Conservation (phyloP, 768 basidiomycete species). For the Chalciporus sphaerocephalus region DNA sequence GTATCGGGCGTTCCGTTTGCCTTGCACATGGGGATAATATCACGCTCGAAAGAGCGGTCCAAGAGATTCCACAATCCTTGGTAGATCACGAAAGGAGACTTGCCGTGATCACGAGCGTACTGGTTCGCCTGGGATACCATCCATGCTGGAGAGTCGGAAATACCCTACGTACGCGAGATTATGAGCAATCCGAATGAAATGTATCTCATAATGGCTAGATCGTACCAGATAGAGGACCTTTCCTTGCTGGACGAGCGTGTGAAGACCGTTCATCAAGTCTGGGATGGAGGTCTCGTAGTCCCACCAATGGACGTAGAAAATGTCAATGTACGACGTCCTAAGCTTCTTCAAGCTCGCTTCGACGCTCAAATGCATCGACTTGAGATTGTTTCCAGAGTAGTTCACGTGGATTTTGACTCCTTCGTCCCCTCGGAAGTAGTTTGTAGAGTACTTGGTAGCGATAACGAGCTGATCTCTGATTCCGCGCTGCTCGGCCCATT, state of each 20-base stretch:
- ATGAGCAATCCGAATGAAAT: not conserved
- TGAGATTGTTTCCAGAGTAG: constrained; percentile 47
- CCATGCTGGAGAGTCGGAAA: constrained; percentile 38
- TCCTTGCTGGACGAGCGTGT: constrained; percentile 34
- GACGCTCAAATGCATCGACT: constrained; percentile 40
- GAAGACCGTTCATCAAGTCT: constrained; percentile 39
- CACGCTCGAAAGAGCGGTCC: constrained; percentile 40
- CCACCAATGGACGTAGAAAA: constrained; percentile 31
- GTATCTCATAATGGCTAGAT: too few relatives aligned
- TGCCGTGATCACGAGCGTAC: constrained; percentile 39
- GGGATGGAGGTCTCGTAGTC: constrained; percentile 36
- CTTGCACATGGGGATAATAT: constrained; percentile 37
- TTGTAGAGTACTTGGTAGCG: constrained; percentile 36
- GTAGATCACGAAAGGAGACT: constrained; percentile 44
- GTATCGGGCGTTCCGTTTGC: constrained; percentile 16
- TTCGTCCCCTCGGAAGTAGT: constrained; percentile 13
- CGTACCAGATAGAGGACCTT: constrained; percentile 37
- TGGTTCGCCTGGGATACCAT: constrained; percentile 39
- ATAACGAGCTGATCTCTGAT: constrained; percentile 45
- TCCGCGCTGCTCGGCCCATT: constrained; percentile 41
- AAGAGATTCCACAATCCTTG: constrained; percentile 36
- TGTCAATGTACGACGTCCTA: constrained; percentile 23
- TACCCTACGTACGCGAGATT: constrained; percentile 12
- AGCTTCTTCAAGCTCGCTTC: constrained; percentile 23
- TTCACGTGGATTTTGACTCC: constrained; percentile 31